Conservation (phyloP, 257 asterid genomes). For the Hygrophila difformis region DNA sequence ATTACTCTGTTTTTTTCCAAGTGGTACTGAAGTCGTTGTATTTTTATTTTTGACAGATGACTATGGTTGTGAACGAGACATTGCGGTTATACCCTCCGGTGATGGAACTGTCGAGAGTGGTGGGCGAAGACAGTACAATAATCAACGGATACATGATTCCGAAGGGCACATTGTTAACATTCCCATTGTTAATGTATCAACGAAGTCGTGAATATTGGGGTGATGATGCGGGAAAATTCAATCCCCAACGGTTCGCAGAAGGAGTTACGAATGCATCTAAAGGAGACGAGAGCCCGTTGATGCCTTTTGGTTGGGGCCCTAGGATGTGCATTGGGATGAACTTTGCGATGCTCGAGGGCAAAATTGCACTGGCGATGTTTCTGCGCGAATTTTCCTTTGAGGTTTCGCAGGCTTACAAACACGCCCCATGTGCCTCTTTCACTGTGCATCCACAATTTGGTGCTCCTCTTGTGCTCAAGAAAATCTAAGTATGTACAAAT, state of each 20-base stretch:
- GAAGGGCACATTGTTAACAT: constrained; percentile 1
- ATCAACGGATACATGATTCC: constrained; percentile 7
- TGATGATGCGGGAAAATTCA: constrained; percentile 20
- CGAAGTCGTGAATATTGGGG: constrained; percentile 18
- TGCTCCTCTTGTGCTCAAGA: no score
- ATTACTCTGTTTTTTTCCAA: neutral
- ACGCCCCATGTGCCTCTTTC: no score
- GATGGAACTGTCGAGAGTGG: constrained; percentile 6
- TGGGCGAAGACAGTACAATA: no score
- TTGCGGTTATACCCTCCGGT: constrained; percentile 19
- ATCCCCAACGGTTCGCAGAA: constrained; percentile 18
- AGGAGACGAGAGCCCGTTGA: neutral
- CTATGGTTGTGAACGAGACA: constrained; percentile 18
- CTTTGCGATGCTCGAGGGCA: constrained; percentile 7
- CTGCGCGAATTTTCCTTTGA: no score
- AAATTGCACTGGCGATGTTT: no score
- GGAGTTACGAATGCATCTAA: constrained; percentile 22
- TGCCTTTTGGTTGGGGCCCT: constrained; percentile 24
- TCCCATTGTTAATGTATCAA: constrained; percentile 10
- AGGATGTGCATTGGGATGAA: constrained; percentile 22
- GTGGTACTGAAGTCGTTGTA: neutral
- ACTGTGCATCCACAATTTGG: no score
- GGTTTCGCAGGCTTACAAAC: no score
- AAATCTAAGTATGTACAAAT: no score
- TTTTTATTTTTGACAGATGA: neutral